Evolutionary conservation across 2,329 filamentous ascomycete species (phyloP), one percentile per base, ranked within the genome.

Genomic region (Coniochaeta hoffmannii): DNA sequence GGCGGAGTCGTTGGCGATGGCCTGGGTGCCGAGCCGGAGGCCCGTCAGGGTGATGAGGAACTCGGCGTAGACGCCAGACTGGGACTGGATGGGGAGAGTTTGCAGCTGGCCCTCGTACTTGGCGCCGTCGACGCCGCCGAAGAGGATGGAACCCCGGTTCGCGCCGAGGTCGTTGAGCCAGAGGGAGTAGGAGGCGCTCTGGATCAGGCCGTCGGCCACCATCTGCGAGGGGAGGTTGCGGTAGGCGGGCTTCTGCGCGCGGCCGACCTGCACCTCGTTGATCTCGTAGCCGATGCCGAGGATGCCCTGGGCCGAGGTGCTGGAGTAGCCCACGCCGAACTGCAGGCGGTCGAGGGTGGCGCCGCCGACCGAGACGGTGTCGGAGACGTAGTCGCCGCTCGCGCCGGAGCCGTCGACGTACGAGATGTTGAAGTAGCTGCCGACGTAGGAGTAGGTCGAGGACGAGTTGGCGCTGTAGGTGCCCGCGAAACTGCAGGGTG

Each of bases 361-460:
- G 22, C 73, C 73, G 12, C 80, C 84, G 54, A 91, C 74, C 4
- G 71, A 73, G 56, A 96, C 72, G 0, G 78, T 87, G 65, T 97
- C 92, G 4, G 81, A 85, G 2, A 83, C 89, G 68, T 96, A 96
- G 69, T 94, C 88, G 32, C 92, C 91, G 1, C 73, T 68, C 0
- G 90, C 88, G 5, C 85, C 83, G 0, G 88, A 88, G 49, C 89
- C 89, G 70, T 96, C 91, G 38, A 88, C 87, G 62, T 96, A 96
- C 1, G 85, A 85, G 60, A 96, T 96, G 72, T 93, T 92, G 75
- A 97, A 96, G 58, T 84, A 77, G 65, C 81, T 85, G 59, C 84
- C 85, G 55, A 96, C 70, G 66, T 86, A 90, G 32, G 78, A 65
- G 69, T 92, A 93, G 2, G 90, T 89, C 1, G 88, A 90, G 0